A percentile compares a stretch with the other conserved stretches of the same genome.
Evolutionary conservation across 164 flowering plant genomes (phyloP).

Genomic region (Echeveria elegans): DNA sequence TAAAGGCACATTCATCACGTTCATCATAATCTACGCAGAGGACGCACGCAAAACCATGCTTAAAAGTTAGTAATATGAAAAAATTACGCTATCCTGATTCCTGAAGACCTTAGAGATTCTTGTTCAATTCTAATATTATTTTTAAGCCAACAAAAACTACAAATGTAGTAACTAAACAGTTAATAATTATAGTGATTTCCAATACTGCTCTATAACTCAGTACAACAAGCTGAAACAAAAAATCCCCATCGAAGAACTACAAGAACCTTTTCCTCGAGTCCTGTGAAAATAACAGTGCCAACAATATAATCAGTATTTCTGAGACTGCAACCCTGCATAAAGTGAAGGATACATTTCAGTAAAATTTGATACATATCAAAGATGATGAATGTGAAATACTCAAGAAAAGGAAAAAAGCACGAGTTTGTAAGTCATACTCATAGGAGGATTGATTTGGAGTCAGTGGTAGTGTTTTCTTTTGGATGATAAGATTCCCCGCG

Average conservation of each 20-base stretch:
- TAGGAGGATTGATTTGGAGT: slow-evolving; percentile 84
- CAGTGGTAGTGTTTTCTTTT: slow-evolving; percentile 84
- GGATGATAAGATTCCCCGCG: slow-evolving; percentile 76
- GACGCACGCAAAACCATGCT: background rate
- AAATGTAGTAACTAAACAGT: background rate
- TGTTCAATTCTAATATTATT: background rate
- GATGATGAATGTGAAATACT: background rate
- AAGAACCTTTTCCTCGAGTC: slow-evolving; percentile 91
- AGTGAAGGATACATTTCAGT: background rate
- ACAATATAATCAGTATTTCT: slow-evolving; percentile 86
- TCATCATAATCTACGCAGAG: slow-evolving; percentile 89
- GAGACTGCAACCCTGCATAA: slow-evolving; percentile 86
- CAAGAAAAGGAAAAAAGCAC: background rate
- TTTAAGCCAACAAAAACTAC: background rate
- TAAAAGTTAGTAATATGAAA: too few species aligned
- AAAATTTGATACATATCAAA: too few species aligned
- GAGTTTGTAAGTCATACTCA: slow-evolving; percentile 41
- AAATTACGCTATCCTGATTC: too few species aligned
- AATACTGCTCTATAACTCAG: too few species aligned
- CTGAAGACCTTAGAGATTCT: background rate
- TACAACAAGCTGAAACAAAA: background rate
- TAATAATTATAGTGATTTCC: too few species aligned
- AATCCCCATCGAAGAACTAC: background rate
- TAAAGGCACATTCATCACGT: slow-evolving; percentile 96
- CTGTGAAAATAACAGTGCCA: slow-evolving; percentile 81